Percentiles rank a stretch among this genome's conserved stretches.
phyloP scores from a whole-genome alignment of 1,284 basidiomycete genomes.

The Ceratobasidium theobromae region DNA sequence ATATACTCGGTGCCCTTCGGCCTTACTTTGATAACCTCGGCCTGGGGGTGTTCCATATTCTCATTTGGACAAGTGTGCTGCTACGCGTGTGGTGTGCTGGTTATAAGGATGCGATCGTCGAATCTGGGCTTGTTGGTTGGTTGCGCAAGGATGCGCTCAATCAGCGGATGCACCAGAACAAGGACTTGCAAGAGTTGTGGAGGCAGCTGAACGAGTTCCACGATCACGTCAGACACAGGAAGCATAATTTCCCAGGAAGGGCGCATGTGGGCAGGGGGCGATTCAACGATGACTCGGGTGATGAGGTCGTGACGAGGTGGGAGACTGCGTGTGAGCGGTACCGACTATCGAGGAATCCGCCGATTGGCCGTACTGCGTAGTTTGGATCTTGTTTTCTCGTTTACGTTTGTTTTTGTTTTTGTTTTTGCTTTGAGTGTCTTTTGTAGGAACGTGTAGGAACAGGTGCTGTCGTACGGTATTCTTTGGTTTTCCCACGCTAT shows the following conservation, averaged over 20 bases:
- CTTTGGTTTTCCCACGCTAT: too few species aligned
- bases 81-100: constrained; percentile 13
- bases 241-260: not conserved
- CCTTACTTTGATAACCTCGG: constrained; percentile 32
- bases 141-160: constrained; percentile 16
- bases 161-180: constrained; percentile 21
- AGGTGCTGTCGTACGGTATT: too few species aligned
- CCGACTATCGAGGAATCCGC: not conserved
- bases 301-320: constrained; percentile 18
- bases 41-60: constrained; percentile 15
- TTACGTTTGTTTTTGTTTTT: too few species aligned
- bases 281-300: not conserved
- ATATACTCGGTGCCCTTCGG: constrained; percentile 19
- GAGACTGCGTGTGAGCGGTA: constrained; percentile 26
- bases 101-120: constrained; percentile 16
- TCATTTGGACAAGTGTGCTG: constrained; percentile 15
- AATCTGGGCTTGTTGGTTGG: constrained; percentile 19
- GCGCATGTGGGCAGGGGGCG: not conserved
- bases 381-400: not conserved
- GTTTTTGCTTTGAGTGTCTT: too few species aligned
- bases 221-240: constrained; percentile 15
- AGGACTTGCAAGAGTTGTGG: constrained; percentile 17
- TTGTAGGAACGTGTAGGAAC: too few species aligned
- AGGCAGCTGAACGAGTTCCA: constrained; percentile 27
- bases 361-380: not conserved